Percentiles rank a stretch among this genome's conserved stretches.
These are phyloP conservation scores for Verticillium albo-atrum DNA, from an alignment of 2,329 filamentous ascomycete species.

Conservation along the genomic window DNA sequence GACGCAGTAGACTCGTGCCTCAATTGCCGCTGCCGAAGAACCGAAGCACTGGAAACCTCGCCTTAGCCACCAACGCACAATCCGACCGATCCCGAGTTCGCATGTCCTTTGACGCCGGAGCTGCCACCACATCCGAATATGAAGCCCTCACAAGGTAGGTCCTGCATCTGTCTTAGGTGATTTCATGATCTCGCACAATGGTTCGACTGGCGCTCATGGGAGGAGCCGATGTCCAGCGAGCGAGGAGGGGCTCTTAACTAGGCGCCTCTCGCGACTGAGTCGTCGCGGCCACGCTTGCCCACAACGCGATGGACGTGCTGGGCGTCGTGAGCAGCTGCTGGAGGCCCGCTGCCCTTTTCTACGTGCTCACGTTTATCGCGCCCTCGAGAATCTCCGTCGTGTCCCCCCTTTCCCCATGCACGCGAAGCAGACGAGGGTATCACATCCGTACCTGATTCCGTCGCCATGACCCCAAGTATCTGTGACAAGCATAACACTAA, in stretches of 20 bases:
- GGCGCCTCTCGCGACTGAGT: not conserved
- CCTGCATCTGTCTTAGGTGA: not conserved
- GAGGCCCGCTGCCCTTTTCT: no score
- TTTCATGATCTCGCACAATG: not conserved
- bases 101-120: constrained; percentile 72
- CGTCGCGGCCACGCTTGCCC: no score
- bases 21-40: constrained; percentile 57
- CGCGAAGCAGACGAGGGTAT: not conserved
- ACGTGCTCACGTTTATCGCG: no score
- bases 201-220: not conserved
- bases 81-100: constrained; percentile 57
- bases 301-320: no score
- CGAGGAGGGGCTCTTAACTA: no score
- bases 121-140: constrained; percentile 53
- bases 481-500: constrained; percentile 10
- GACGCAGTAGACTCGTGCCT: constrained; percentile 39
- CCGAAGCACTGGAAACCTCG: constrained; percentile 60
- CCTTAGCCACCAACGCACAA: constrained; percentile 39
- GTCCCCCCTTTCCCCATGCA: not conserved
- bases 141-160: constrained; percentile 70
- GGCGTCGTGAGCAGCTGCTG: no score
- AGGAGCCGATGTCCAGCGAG: no score
- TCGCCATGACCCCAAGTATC: not conserved
- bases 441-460: not conserved
- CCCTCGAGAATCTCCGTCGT: no score